Conservation (phyloP, 345 rosid genomes). For the Turritis glabra region DNA sequence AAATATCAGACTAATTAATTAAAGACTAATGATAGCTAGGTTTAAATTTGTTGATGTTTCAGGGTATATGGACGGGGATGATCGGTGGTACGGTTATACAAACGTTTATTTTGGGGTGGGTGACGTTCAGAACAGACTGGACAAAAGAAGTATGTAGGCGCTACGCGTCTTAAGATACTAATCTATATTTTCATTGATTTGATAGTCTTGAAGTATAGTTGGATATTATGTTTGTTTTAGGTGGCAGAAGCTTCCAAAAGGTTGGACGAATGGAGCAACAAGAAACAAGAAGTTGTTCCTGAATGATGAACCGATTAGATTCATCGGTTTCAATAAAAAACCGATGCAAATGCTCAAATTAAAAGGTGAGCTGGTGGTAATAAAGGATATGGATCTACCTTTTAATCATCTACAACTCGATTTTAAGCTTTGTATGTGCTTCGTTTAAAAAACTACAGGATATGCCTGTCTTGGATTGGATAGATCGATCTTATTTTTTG, state of each 20-base stretch:
- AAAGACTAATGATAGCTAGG: not conserved
- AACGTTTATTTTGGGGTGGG: constrained; percentile 62
- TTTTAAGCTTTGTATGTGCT: not conserved
- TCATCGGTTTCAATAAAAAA: not conserved
- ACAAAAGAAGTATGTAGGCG: constrained; percentile 48
- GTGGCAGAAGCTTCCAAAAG: constrained; percentile 44
- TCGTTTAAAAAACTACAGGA: not conserved
- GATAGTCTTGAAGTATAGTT: not conserved
- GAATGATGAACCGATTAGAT: constrained; percentile 7
- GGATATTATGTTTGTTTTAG: constrained; percentile 16
- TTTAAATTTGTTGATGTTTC: not conserved
- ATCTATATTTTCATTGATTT: not conserved
- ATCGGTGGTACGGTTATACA: constrained; percentile 63
- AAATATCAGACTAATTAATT: not conserved
- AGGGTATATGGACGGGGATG: constrained; percentile 86
- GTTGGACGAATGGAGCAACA: constrained; percentile 34
- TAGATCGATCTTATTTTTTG: not conserved
- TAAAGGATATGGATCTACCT: not conserved
- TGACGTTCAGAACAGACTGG: constrained; percentile 66
- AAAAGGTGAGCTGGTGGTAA: not conserved
- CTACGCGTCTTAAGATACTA: too few relatives aligned
- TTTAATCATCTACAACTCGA: not conserved
- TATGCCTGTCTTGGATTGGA: not conserved
- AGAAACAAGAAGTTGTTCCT: constrained; percentile 23
- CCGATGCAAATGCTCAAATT: not conserved